Evolutionary conservation across 2,329 filamentous ascomycete species (phyloP).

Genomic region (Seiridium cupressi): DNA sequence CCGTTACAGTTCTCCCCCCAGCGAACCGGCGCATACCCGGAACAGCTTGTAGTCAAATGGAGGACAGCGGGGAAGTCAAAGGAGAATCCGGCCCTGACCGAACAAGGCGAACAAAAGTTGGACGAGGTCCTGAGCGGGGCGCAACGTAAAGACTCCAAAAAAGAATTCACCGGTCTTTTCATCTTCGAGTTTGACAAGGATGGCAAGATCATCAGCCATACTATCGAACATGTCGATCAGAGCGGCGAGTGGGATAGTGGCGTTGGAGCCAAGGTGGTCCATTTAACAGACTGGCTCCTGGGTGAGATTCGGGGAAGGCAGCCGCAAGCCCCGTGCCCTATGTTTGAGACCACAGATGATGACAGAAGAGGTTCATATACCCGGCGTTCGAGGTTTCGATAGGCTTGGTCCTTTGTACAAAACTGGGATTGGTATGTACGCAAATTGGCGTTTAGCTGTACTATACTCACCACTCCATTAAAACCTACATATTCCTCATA

Average conservation of each 20-base stretch:
- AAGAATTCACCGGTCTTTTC: constrained; percentile 87
- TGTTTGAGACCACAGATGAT: constrained; percentile 6
- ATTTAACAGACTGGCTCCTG: constrained; percentile 90
- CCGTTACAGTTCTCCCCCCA: constrained; percentile 46
- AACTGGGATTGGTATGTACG: neutral
- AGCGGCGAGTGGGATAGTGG: constrained; percentile 79
- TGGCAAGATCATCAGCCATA: constrained; percentile 81
- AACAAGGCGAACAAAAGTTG: constrained; percentile 31
- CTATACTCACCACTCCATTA: too few relatives aligned
- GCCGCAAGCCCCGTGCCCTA: constrained; percentile 5
- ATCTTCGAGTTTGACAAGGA: constrained; percentile 93
- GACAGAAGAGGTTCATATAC: neutral
- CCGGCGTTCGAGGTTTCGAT: neutral
- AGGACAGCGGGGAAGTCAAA: constrained; percentile 59
- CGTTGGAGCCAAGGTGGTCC: constrained; percentile 79
- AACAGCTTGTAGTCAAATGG: constrained; percentile 92
- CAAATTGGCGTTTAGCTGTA: too few relatives aligned
- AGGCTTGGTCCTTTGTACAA: neutral
- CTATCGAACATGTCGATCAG: constrained; percentile 90
- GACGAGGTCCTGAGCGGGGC: constrained; percentile 32
- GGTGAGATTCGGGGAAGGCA: constrained; percentile 61
- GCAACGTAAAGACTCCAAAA: constrained; percentile 56
- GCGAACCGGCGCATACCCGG: constrained; percentile 56
- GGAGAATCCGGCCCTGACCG: constrained; percentile 28
- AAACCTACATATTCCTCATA: too few relatives aligned